Evolutionary conservation across 1,284 basidiomycete genomes (phyloP).

Genomic region (Neotropicomus parvogracilis): DNA sequence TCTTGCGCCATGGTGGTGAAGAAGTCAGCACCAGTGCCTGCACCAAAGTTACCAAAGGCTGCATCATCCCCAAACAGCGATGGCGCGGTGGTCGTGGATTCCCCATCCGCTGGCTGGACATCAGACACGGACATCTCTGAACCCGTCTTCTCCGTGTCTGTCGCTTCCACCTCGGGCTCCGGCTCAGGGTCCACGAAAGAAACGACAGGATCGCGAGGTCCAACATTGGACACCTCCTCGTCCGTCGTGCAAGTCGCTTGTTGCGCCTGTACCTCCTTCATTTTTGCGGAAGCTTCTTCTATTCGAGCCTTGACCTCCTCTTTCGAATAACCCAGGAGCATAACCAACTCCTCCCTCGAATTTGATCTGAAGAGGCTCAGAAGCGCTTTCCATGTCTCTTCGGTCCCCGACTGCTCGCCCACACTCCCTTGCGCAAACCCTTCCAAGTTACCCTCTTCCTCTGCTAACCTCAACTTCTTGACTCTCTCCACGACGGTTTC

Average conservation of each 20-base stretch:
- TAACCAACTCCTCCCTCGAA: slow-evolving; percentile 87
- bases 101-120: slow-evolving; percentile 65
- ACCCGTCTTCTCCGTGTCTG: slow-evolving; percentile 56
- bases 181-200: slow-evolving; percentile 70
- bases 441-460: slow-evolving; percentile 59
- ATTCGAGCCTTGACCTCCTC: slow-evolving; percentile 80
- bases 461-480: slow-evolving; percentile 63
- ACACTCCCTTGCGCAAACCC: slow-evolving; percentile 62
- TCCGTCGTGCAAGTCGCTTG: slow-evolving; percentile 34
- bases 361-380: slow-evolving; percentile 87
- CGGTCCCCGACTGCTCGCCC: slow-evolving; percentile 42
- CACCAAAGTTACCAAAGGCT: slow-evolving; percentile 54
- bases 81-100: slow-evolving; percentile 77
- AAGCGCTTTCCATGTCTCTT: slow-evolving; percentile 81
- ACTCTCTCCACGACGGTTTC: slow-evolving; percentile 76
- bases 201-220: slow-evolving; percentile 65
- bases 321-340: slow-evolving; percentile 91
- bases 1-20: slow-evolving; percentile 73
- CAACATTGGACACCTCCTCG: slow-evolving; percentile 39
- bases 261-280: slow-evolving; percentile 46
- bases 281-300: slow-evolving; percentile 74
- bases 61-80: slow-evolving; percentile 87
- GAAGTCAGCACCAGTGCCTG: slow-evolving; percentile 78
- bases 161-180: slow-evolving; percentile 40
- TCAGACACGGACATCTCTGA: slow-evolving; percentile 75